Percentiles rank a stretch among this genome's conserved stretches.
phyloP scores from a whole-genome alignment of 1,139 yeast species.

The Magnusiomyces tetraspermus region DNA sequence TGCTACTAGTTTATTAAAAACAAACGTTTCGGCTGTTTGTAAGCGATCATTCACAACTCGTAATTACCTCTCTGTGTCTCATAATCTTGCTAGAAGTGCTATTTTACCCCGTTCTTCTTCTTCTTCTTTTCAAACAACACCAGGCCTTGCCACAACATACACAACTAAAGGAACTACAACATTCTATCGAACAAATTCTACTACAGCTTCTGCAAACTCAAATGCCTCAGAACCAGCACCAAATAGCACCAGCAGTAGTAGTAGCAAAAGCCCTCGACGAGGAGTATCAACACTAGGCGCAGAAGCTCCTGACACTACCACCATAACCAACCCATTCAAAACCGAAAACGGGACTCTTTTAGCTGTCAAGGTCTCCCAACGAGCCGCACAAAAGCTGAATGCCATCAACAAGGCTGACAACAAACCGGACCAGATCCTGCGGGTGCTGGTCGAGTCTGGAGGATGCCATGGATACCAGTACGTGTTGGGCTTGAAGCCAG shows the following conservation, averaged over 20 bases:
- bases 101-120: not conserved
- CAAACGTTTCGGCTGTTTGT: too few relatives aligned
- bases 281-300: conserved; percentile 18
- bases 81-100: not conserved
- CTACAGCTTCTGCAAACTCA: not conserved
- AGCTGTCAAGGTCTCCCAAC: conserved; percentile 35
- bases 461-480: conserved; percentile 99
- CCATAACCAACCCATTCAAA: conserved; percentile 27
- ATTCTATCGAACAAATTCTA: not conserved
- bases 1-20: too few relatives aligned
- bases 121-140: too few relatives aligned
- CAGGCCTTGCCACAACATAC: not conserved
- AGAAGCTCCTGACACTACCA: conserved; percentile 18
- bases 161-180: not conserved
- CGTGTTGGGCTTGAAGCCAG: conserved; percentile 52
- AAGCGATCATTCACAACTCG: not conserved
- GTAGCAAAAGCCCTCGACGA: too few relatives aligned
- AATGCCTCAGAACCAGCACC: not conserved
- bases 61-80: not conserved
- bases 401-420: conserved; percentile 48
- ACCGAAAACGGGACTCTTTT: conserved; percentile 30
- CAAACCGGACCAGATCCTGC: conserved; percentile 53
- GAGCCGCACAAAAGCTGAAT: conserved; percentile 48
- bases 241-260: too few relatives aligned
- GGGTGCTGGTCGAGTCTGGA: conserved; percentile 86